A percentile compares a stretch with the other conserved stretches of the same genome.
Evolutionary conservation across 2,329 filamentous ascomycete genomes (phyloP).

Genomic region (Purpureocillium lavendulum): DNA sequence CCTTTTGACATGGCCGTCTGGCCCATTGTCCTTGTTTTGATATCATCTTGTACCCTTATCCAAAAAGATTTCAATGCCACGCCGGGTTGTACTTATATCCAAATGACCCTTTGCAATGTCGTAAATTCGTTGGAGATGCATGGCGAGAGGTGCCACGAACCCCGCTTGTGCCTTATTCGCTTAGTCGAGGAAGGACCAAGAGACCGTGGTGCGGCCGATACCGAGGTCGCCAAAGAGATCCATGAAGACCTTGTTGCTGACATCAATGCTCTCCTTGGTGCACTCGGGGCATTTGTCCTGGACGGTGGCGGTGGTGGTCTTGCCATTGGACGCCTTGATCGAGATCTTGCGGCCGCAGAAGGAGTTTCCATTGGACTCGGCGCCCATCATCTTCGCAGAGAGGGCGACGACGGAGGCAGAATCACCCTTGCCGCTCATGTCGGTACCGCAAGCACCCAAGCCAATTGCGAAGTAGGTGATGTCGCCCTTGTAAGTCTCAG

Average conservation of each 20-base stretch:
- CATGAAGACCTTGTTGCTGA: conserved; percentile 47
- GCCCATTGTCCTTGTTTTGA: too few species aligned
- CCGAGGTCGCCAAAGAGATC: conserved; percentile 39
- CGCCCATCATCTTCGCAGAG: conserved; percentile 47
- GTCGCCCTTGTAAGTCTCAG: conserved; percentile 43
- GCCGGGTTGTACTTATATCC: too few species aligned
- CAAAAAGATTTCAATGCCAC: too few species aligned
- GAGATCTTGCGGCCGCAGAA: conserved; percentile 63
- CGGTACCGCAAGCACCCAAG: conserved; percentile 58
- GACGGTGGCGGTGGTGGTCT: conserved; percentile 48
- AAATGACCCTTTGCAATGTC: too few species aligned
- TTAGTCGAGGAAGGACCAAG: conserved; percentile 37
- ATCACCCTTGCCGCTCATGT: conserved; percentile 42
- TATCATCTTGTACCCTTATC: too few species aligned
- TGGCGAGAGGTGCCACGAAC: too few species aligned
- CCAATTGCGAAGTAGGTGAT: conserved; percentile 69
- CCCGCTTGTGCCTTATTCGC: too few species aligned
- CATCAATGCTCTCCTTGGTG: conserved; percentile 44
- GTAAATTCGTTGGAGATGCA: too few species aligned
- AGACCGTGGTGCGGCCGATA: conserved; percentile 30
- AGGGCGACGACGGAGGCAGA: conserved; percentile 71
- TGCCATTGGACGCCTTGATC: conserved; percentile 51
- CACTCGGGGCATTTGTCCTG: conserved; percentile 74
- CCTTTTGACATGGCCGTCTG: too few species aligned
- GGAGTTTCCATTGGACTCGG: conserved; percentile 54